Conservation (phyloP, 805 yeast genomes). For the Yarrowia yakushimensis region DNA sequence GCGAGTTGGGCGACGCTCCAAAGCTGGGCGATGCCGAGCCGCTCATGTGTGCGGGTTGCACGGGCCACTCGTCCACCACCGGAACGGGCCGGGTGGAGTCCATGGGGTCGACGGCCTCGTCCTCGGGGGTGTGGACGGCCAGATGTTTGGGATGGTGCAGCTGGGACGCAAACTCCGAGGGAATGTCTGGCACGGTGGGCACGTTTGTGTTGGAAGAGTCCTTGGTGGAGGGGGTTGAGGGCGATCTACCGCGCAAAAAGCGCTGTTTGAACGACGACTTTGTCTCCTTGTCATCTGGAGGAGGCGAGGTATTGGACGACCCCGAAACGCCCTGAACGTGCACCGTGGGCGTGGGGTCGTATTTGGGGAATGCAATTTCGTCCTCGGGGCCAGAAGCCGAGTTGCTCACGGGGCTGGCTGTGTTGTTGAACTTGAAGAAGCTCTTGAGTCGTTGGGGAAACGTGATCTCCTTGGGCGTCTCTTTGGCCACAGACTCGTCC, state of each 20-base stretch:
- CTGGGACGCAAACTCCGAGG: conserved; percentile 2
- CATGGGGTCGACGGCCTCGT: conserved; percentile 18
- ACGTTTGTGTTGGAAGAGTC: neutral
- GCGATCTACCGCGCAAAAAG: conserved; percentile 7
- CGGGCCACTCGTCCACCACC: neutral
- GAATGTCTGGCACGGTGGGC: neutral
- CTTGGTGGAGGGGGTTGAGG: conserved; percentile 16
- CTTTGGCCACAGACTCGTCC: neutral
- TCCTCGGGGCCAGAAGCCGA: neutral
- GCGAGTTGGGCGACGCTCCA: conserved; percentile 1
- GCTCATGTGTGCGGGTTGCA: conserved; percentile 1
- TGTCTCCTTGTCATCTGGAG: neutral
- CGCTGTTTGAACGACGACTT: conserved; percentile 9
- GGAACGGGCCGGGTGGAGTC: neutral
- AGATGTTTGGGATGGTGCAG: neutral
- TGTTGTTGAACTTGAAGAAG: conserved; percentile 36
- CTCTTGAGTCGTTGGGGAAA: conserved; percentile 37
- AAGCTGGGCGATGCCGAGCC: neutral
- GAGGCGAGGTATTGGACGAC: neutral
- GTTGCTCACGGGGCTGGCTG: conserved; percentile 8
- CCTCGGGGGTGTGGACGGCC: neutral
- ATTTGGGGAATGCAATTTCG: conserved; percentile 25
- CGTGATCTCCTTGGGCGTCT: conserved; percentile 7
- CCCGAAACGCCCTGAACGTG: neutral
- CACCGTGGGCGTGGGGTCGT: conserved; percentile 21